Base-by-base conservation (phyloP, 768 basidiomycete genomes). In the Pisolithus albus region DNA sequence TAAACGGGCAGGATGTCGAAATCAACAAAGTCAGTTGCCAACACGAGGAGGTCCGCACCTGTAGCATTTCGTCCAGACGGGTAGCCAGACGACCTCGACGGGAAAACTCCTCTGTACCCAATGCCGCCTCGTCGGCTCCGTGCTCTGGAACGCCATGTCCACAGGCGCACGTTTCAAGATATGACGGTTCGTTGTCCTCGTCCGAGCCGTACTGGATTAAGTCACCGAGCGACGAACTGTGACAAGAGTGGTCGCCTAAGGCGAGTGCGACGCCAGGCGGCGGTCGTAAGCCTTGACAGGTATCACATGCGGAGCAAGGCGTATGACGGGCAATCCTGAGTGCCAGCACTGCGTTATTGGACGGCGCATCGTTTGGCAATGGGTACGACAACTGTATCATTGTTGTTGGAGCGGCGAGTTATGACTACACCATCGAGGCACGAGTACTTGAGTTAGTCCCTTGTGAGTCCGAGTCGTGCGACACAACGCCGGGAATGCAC, bases 321-420 rank as follows among this genome's bases (percentile, higher is more conserved):
- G 86, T 80, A 68, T 92, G 91, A 15, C 92, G 80, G 5, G 92
- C 88, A 51, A 92, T 85, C 72, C 91, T 93, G 57, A 90, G 75
- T 13, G 82, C 70, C 2, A 83, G 66, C 9, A 78, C 75, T 34
- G 73, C 65, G 47, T 78, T 64, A 18, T 72, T 74, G 47, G 86
- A 75, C 15, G 70, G 67, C 53, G 75, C 64, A 46, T 74, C 67
- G 59, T 79, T 73, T n/a, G 79, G 78, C 30, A 78, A 72, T 34
- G 88, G 88, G 68, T 90, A 90, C 49, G 80, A 72, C 51, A 76
- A 69, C 68, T 79, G 86, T 84, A 86, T 86, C 84, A 86, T 86
- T 52, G 50, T 38, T 44, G 42, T 46, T n/a, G 24, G 24, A 36
- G 21, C 26, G 4, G 26, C 6, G 26, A 26, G 26, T 26, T 26